Evolutionary conservation across 345 rosid genomes (phyloP).

Genomic region (Ceriops tagal): DNA sequence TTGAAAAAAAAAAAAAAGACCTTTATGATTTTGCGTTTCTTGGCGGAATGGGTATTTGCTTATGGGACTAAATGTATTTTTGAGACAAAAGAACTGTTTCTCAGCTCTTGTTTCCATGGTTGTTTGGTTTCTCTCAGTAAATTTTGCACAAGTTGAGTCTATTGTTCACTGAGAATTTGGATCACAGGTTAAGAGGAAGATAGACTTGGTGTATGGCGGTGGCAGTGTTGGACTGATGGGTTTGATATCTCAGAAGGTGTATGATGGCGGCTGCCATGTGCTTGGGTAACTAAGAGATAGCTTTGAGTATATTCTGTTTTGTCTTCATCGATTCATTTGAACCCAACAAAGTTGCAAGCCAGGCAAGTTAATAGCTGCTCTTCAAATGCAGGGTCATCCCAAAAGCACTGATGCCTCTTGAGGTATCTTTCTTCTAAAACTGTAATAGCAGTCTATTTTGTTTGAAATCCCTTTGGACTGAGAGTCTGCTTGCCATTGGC

Average conservation of each 20-base stretch:
- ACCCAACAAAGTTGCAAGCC: background rate
- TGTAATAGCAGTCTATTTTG: slow-evolving; percentile 1
- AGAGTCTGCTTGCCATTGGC: no score
- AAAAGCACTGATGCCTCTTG: slow-evolving; percentile 84
- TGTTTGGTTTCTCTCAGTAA: background rate
- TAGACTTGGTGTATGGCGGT: slow-evolving; percentile 91
- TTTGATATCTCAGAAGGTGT: slow-evolving; percentile 74
- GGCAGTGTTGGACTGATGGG: slow-evolving; percentile 99
- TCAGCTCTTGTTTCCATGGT: background rate
- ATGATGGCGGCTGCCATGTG: slow-evolving; percentile 85
- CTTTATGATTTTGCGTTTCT: background rate
- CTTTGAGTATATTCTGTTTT: slow-evolving; percentile 8
- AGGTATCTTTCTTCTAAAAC: slow-evolving; percentile 46
- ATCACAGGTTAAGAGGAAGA: slow-evolving; percentile 76
- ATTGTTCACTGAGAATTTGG: slow-evolving; percentile 14
- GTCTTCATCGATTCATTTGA: background rate
- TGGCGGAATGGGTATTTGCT: background rate
- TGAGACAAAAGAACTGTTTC: background rate
- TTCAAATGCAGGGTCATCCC: slow-evolving; percentile 82
- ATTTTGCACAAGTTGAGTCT: slow-evolving; percentile 1
- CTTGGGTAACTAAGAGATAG: slow-evolving; percentile 62
- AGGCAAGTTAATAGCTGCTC: slow-evolving; percentile 12
- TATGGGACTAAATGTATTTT: no score
- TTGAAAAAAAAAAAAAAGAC: no score
- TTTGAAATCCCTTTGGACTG: slow-evolving; percentile 2